phyloP scores from a whole-genome alignment of 331 rosid genomes.

The Malus hybrid region DNA sequence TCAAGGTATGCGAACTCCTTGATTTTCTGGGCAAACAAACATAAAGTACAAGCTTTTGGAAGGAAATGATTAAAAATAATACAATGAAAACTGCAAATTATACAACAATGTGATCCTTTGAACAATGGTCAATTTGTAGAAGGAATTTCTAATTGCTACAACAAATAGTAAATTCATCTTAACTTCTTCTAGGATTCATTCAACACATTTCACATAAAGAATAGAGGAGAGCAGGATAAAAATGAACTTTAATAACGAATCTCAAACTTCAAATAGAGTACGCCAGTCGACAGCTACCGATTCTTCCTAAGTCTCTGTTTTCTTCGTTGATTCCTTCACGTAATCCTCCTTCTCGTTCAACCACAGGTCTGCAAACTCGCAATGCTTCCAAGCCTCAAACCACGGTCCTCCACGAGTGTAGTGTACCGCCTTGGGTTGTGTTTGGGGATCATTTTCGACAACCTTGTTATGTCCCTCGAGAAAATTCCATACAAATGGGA shows the following conservation, averaged over 20 bases:
- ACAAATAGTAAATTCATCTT: not conserved
- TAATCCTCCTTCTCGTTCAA: conserved; percentile 57
- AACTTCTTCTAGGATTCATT: conserved; percentile 4
- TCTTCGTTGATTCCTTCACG: conserved; percentile 33
- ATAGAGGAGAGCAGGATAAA: not conserved
- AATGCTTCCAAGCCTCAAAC: conserved; percentile 87
- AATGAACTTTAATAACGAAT: not conserved
- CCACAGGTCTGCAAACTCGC: conserved; percentile 82
- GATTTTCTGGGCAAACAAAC: too few species aligned
- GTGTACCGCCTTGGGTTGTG: conserved; percentile 65
- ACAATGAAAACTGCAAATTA: not conserved
- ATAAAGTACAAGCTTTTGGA: too few species aligned
- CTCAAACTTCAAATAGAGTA: not conserved
- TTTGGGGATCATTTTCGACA: conserved; percentile 55
- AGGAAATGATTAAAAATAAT: too few species aligned
- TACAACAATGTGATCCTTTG: not conserved
- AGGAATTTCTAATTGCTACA: not conserved
- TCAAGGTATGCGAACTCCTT: too few species aligned
- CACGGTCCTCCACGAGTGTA: conserved; percentile 91
- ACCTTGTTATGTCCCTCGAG: conserved; percentile 89
- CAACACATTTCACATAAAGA: not conserved
- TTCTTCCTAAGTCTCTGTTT: not conserved
- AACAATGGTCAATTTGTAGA: not conserved
- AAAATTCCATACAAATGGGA: conserved; percentile 92
- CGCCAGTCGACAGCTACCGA: not conserved